Conservation (phyloP, 345 rosid species). For the Citrus sp. region DNA sequence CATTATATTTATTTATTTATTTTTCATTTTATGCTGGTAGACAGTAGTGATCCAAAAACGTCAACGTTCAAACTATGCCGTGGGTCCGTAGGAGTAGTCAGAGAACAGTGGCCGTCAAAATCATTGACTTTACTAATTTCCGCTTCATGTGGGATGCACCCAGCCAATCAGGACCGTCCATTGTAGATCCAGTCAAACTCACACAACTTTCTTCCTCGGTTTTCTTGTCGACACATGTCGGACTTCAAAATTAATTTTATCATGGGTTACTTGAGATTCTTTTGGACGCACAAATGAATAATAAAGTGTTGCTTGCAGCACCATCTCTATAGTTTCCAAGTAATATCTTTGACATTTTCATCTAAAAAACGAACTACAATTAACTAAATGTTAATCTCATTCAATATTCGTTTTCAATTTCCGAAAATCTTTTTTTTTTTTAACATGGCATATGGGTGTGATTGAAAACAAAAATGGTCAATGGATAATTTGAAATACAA, state of each 20-base stretch:
- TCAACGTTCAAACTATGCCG: not conserved
- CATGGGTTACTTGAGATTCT: not conserved
- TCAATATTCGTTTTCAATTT: not conserved
- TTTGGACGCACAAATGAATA: not conserved
- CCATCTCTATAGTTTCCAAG: not conserved
- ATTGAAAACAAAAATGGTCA: not conserved
- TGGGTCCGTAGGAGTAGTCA: not conserved
- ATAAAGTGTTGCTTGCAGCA: not conserved
- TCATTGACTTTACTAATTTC: conserved; percentile 19
- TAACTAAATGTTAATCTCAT: not conserved
- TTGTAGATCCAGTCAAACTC: conserved; percentile 18
- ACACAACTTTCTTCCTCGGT: not conserved
- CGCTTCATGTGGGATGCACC: conserved; percentile 11
- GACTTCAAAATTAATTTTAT: not conserved
- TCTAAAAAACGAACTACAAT: not conserved
- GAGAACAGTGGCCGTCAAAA: conserved; percentile 15
- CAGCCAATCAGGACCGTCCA: conserved; percentile 16
- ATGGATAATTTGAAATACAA: not conserved
- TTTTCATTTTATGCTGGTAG: too few species aligned
- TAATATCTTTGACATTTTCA: not conserved
- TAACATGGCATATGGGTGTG: not conserved
- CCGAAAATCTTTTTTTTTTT: not conserved
- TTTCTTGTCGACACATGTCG: not conserved
- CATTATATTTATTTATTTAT: not conserved
- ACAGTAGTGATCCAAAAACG: not conserved